Evolutionary conservation across 345 rosid species (phyloP).

Genomic region (Mangifera indica): DNA sequence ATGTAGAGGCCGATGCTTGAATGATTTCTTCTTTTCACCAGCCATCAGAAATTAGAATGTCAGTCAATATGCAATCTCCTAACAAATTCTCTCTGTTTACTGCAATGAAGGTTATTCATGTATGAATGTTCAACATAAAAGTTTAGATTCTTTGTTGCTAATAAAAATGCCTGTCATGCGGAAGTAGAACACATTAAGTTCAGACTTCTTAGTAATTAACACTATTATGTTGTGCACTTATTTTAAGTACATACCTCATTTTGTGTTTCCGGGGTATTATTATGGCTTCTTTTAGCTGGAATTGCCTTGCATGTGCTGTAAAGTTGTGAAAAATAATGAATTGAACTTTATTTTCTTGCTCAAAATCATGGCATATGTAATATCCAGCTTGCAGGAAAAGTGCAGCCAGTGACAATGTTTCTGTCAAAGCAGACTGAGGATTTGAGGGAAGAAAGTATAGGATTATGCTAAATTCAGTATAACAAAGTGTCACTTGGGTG

Average conservation of each 20-base stretch:
- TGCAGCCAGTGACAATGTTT: background rate
- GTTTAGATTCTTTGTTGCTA: background rate
- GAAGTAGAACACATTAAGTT: background rate
- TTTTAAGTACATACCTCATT: background rate
- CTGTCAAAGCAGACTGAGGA: background rate
- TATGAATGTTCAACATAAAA: background rate
- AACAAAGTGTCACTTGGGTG: too few relatives aligned
- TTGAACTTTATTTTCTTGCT: background rate
- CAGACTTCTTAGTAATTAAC: background rate
- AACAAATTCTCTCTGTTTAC: background rate
- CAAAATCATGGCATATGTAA: background rate
- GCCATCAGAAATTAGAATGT: background rate
- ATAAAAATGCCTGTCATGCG: background rate
- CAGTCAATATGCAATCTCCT: background rate
- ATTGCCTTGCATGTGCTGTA: too few relatives aligned
- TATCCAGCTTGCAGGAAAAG: background rate
- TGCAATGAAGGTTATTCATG: background rate
- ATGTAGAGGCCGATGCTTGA: background rate
- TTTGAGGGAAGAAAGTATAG: background rate
- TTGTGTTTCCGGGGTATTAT: background rate
- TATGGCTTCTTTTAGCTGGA: too few relatives aligned
- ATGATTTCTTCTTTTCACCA: background rate
- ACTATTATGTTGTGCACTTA: background rate
- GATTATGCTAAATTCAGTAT: too few relatives aligned
- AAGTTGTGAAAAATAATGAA: background rate